phyloP scores from a whole-genome alignment of 2,329 filamentous ascomycete species.

The Metarhizium sp. region DNA sequence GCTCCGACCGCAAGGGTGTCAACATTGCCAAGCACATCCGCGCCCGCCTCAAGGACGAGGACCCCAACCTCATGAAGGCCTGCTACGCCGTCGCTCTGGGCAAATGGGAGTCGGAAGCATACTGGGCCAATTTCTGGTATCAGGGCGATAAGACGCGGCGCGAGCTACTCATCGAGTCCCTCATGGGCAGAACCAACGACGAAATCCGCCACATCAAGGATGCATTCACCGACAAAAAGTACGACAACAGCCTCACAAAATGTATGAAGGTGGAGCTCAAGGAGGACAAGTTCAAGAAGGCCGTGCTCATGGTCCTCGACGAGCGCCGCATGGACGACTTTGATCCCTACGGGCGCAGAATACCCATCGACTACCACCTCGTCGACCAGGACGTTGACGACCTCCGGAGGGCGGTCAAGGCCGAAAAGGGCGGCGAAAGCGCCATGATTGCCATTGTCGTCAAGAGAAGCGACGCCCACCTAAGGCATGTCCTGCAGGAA shows the following conservation, averaged over 20 bases:
- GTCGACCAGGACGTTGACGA: conserved; percentile 65
- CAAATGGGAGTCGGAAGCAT: conserved; percentile 84
- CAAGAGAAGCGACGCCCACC: conserved; percentile 68
- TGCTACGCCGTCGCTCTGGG: conserved; percentile 86
- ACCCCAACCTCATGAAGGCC: conserved; percentile 75
- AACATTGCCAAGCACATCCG: conserved; percentile 84
- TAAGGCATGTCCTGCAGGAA: conserved; percentile 66
- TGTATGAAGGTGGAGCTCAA: conserved; percentile 92
- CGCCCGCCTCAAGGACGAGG: conserved; percentile 61
- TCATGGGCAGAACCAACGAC: conserved; percentile 84
- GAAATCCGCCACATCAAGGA: conserved; percentile 83
- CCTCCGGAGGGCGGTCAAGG: conserved; percentile 57
- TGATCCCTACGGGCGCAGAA: conserved; percentile 50
- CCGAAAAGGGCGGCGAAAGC: conserved; percentile 75
- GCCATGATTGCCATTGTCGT: conserved; percentile 82
- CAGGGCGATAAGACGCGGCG: conserved; percentile 76
- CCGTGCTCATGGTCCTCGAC: conserved; percentile 75
- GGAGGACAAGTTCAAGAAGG: conserved; percentile 91
- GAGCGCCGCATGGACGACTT: conserved; percentile 75
- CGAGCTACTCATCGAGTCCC: conserved; percentile 82
- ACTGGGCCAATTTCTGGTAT: conserved; percentile 98
- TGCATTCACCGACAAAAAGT: conserved; percentile 85
- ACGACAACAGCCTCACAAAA: conserved; percentile 66
- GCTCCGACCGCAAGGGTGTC: conserved; percentile 62
- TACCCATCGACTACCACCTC: conserved; percentile 48